These are phyloP conservation scores for Sicyos edulis DNA, from an alignment of 306 rosid species.

Conservation along the genomic window DNA sequence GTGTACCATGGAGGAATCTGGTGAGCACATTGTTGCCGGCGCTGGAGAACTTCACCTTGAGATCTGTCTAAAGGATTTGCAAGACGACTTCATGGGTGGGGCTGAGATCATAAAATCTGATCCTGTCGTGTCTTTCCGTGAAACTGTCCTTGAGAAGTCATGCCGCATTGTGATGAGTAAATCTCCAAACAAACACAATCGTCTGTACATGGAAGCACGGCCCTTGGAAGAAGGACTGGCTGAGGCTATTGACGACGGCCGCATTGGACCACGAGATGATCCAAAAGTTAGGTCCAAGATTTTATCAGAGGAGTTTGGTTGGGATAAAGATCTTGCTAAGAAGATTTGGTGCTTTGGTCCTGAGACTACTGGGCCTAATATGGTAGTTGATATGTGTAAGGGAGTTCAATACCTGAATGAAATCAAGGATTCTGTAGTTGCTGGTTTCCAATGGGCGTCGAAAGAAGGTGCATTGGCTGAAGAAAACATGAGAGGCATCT, in stretches of 20 bases:
- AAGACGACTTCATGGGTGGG: slow-evolving; percentile 93
- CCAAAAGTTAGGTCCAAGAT: slow-evolving; percentile 61
- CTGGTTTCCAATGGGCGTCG: slow-evolving; percentile 86
- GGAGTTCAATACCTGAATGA: slow-evolving; percentile 82
- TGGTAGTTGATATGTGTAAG: slow-evolving; percentile 91
- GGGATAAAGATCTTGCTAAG: slow-evolving; percentile 93
- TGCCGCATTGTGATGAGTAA: slow-evolving; percentile 88
- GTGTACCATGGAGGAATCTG: slow-evolving; percentile 82
- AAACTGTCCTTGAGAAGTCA: slow-evolving; percentile 78
- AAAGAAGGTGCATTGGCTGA: slow-evolving; percentile 81
- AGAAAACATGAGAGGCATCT: slow-evolving; percentile 75
- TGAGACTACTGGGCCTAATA: slow-evolving; percentile 73
- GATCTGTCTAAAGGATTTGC: slow-evolving; percentile 87
- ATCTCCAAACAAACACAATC: slow-evolving; percentile 90
- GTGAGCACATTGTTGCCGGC: slow-evolving; percentile 92
- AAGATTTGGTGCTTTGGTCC: slow-evolving; percentile 93
- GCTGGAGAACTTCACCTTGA: slow-evolving; percentile 96
- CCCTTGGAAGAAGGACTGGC: slow-evolving; percentile 64
- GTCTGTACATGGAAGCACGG: slow-evolving; percentile 87
- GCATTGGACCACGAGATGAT: slow-evolving; percentile 78
- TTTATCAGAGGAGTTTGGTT: slow-evolving; percentile 55
- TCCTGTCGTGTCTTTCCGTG: slow-evolving; percentile 90
- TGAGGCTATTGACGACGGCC: slow-evolving; percentile 79
- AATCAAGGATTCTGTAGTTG: slow-evolving; percentile 76
- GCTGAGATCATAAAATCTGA: slow-evolving; percentile 81